phyloP scores from a whole-genome alignment of 352 stramenopile species.

The Discostella stelligera region DNA sequence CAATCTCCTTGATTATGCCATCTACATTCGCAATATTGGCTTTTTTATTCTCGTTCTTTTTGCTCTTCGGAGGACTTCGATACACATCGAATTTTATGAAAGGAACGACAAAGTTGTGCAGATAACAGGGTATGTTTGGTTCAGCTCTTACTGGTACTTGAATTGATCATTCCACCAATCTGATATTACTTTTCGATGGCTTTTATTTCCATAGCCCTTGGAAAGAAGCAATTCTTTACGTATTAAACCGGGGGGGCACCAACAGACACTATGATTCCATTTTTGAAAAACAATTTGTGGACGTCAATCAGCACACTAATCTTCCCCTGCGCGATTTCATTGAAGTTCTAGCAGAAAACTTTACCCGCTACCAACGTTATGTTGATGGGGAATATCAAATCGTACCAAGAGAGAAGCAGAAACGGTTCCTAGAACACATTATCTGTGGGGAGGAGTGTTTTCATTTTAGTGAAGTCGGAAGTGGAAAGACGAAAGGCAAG shows the following conservation, averaged over 20 bases:
- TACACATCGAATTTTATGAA: constrained; percentile 34
- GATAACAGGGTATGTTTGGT: constrained; percentile 51
- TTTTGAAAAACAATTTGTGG: constrained; percentile 63
- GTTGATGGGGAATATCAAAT: constrained; percentile 67
- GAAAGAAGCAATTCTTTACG: constrained; percentile 64
- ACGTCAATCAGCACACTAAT: constrained; percentile 52
- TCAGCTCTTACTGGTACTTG: too few relatives aligned
- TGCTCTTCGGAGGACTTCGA: constrained; percentile 30
- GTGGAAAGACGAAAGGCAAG: constrained; percentile 56
- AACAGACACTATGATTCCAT: constrained; percentile 55
- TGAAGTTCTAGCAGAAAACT: constrained; percentile 57
- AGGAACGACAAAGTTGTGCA: constrained; percentile 57
- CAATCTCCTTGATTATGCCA: constrained; percentile 63
- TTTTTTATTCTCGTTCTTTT: constrained; percentile 59
- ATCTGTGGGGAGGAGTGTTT: constrained; percentile 64
- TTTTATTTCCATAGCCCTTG: constrained; percentile 40
- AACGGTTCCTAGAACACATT: constrained; percentile 59
- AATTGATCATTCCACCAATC: too few relatives aligned
- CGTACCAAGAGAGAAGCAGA: constrained; percentile 64
- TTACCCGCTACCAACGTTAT: constrained; percentile 57
- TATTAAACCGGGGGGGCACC: constrained; percentile 23
- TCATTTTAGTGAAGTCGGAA: constrained; percentile 66
- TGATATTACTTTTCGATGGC: neutral
- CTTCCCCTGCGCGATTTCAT: constrained; percentile 61
- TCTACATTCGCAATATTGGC: constrained; percentile 59